These are phyloP conservation scores for Tarenaya hassleriana DNA, from an alignment of 345 rosid genomes.

Conservation along the genomic window DNA sequence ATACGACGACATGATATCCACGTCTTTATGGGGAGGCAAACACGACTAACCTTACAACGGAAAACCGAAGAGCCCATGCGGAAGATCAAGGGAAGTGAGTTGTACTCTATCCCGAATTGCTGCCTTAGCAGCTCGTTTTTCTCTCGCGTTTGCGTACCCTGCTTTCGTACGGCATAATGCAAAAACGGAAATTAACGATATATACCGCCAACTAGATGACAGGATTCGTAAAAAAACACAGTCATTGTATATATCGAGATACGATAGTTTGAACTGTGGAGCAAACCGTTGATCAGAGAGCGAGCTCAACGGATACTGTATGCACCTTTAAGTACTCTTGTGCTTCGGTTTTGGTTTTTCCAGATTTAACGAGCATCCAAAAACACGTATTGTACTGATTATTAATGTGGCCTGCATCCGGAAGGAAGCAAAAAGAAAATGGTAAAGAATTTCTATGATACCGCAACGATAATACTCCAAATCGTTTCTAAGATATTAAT, in stretches of 20 bases:
- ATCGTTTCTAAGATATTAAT: neutral
- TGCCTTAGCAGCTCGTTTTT: constrained; percentile 60
- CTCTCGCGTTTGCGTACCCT: constrained; percentile 83
- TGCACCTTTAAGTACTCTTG: constrained; percentile 66
- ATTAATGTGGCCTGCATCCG: constrained; percentile 74
- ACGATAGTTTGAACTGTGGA: no score
- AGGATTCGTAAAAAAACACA: no score
- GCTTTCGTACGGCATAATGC: no score
- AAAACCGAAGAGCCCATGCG: constrained; percentile 73
- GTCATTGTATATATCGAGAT: no score
- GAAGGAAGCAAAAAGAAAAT: constrained; percentile 4
- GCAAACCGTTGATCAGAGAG: constrained; percentile 5
- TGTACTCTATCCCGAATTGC: constrained; percentile 64
- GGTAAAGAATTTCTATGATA: constrained; percentile 2
- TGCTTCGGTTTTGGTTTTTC: constrained; percentile 68
- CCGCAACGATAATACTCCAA: neutral
- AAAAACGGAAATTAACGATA: no score
- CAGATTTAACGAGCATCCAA: constrained; percentile 88
- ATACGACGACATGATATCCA: neutral
- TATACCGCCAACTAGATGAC: no score
- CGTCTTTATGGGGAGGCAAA: neutral
- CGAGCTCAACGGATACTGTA: neutral
- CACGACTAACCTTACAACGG: constrained; percentile 31
- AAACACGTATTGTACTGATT: constrained; percentile 94
- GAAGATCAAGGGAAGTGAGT: constrained; percentile 48